Base-by-base conservation (phyloP, 2,329 filamentous ascomycete genomes). In the Ophiostoma sp. region DNA sequence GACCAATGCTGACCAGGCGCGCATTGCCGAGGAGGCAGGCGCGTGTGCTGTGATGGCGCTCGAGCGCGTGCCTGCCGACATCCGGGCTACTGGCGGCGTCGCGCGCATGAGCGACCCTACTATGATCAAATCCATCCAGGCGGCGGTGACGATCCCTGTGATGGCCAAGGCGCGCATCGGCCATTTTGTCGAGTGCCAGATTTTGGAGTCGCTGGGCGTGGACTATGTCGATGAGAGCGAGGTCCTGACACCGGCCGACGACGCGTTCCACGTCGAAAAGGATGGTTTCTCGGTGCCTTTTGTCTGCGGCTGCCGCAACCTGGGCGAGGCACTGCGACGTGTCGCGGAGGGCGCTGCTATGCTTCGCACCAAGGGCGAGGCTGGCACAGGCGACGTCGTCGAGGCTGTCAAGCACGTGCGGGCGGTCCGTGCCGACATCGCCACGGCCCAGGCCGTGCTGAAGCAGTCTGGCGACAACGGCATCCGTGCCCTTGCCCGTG, bases 211-310 rank as follows among this genome's bases (percentile, higher is more conserved):
- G 73, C 91, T 98, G 72, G 95, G 93, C 75, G 92, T 98, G 79
- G 96, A 99, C 86, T 99, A 97, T 86, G 96, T 99, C 78, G 95
- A 99, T 84, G 96, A 99, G 86, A 95, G 92, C 82, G 96, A 99
- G 89, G 96, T 99, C 71, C 89, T 99, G 71, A 99, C 96, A 5
- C 95, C 95, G 0, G 96, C 96, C 77, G 96, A 99, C 82, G 89
- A 95, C 80, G 86, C 90, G 77, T 92, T 93, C 87, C 96, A 99
- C 85, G 94, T 99, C 75, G 92, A 95, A 82, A 99, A 99, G 88
- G 86, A 89, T 82, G 83, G 83, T 76, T 98, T 93, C 87, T 89
- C 88, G 80, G 91, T 92, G 25, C 96, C 96, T 70, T 99, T 98
- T 80, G 96, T 99, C 74, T 98, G 96, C 83, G 96, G 96, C 72